phyloP scores from a whole-genome alignment of 208 protist species.

The Leishmania arabica region DNA sequence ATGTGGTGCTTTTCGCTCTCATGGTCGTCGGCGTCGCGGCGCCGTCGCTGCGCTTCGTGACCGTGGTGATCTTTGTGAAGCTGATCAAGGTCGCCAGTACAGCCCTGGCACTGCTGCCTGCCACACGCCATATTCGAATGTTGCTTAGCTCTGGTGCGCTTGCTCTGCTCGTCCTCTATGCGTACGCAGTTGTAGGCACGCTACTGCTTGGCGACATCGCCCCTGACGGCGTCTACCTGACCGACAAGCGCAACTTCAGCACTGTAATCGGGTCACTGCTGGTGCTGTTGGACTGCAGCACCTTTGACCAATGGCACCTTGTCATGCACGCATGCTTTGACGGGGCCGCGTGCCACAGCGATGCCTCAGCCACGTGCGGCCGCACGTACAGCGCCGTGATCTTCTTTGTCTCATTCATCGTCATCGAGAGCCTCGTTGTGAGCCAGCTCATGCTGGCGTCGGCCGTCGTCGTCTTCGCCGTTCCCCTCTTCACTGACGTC shows the following conservation, averaged over 20 bases:
- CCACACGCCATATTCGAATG: constrained; percentile 8
- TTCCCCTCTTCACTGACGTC: constrained; percentile 22
- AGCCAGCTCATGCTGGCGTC: constrained; percentile 31
- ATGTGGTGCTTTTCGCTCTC: constrained; percentile 42
- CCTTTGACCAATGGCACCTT: constrained; percentile 53
- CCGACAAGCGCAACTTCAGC: constrained; percentile 59
- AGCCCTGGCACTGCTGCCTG: constrained; percentile 31
- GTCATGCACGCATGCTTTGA: constrained; percentile 35
- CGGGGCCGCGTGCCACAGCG: constrained; percentile 13
- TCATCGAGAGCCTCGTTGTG: constrained; percentile 23
- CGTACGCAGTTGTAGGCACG: constrained; percentile 55
- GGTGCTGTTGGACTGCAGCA: constrained; percentile 56
- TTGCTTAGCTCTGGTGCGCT: constrained; percentile 36
- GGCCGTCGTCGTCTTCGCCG: constrained; percentile 28
- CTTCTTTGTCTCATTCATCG: constrained; percentile 42
- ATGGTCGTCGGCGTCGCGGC: constrained; percentile 31
- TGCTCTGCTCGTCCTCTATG: constrained; percentile 40
- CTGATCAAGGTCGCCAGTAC: constrained; percentile 33
- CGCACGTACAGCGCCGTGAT: constrained; percentile 28
- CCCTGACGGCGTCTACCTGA: constrained; percentile 31
- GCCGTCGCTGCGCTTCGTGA: constrained; percentile 34
- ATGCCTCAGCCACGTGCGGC: constrained; percentile 17
- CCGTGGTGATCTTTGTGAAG: constrained; percentile 41
- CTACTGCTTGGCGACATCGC: constrained; percentile 49
- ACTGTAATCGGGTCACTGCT: constrained; percentile 55